Evolutionary conservation across 202 grass and related monocot species (phyloP), one percentile per base, ranked within the genome.

Genomic region (Zoysia matrella): DNA sequence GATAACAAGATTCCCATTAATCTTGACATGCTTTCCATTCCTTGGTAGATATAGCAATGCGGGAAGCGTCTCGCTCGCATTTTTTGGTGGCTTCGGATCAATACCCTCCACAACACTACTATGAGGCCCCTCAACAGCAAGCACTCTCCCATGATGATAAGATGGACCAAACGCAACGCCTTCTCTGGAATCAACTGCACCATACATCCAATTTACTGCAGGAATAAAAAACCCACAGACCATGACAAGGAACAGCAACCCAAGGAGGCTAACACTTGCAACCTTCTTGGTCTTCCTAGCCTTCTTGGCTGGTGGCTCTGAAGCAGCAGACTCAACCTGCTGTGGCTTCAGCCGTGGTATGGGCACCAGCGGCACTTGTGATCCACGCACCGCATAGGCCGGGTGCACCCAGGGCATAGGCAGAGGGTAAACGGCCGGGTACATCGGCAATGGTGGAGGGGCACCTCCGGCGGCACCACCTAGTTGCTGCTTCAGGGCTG

Each of bases 241-340:
- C 67, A 94, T 84, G 44, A 52, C 8, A 13, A 89, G 4, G 16
- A 80, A 80, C 56, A 94, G 42, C 40, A 94, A 71, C 0, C 92
- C 92, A 7, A 94, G 68, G 4, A 94, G 60, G 30, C 92, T 94
- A 30, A 88, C 80, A 75, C 92, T 86, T 0, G 89, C 87, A 82
- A 94, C 67, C 85, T 94, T 92, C 85, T 90, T 94, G 16, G 87
- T 88, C 82, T 86, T 90, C 71, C 52, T 83, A 9, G 84, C 8
- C 85, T 94, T 94, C 87, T 94, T 94, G 60, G 75, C 83, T 0
- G 85, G 89, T 39, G 87, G 80, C 71, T 87, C 88, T 46, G 70
- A 60, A 13, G 22, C 22, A 1, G n/a, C 73, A 15, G 73, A 44
- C 10, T 60, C 44, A 69, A 82, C 9, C 60, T 78, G 84, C 30